Percentiles rank a stretch among this genome's conserved stretches.
These are phyloP conservation scores for Verruconis gallopava DNA, from an alignment of 2,329 filamentous ascomycete genomes.

Conservation along the genomic window DNA sequence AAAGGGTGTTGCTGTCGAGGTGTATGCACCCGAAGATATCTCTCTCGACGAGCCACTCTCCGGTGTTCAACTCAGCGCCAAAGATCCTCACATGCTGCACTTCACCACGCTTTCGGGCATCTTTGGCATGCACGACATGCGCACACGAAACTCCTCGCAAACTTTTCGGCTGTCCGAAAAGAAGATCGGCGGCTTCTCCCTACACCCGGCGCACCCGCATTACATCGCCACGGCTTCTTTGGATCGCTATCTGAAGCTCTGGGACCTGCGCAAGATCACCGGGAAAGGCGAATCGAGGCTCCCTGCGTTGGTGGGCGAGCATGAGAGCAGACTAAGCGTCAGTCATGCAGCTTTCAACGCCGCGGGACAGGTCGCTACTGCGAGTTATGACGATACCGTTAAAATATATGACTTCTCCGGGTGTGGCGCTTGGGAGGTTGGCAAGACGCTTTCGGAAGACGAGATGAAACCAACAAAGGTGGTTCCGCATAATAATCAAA, in stretches of 20 bases:
- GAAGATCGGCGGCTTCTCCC: slow-evolving; percentile 88
- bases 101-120: slow-evolving; percentile 78
- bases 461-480: slow-evolving; percentile 56
- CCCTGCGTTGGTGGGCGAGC: slow-evolving; percentile 65
- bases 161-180: slow-evolving; percentile 72
- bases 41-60: slow-evolving; percentile 68
- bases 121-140: slow-evolving; percentile 70
- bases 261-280: slow-evolving; percentile 74
- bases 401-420: slow-evolving; percentile 73
- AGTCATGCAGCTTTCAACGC: slow-evolving; percentile 86
- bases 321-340: slow-evolving; percentile 71
- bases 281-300: slow-evolving; percentile 46
- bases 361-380: slow-evolving; percentile 75
- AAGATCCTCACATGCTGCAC: slow-evolving; percentile 60
- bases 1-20: slow-evolving; percentile 65
- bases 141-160: slow-evolving; percentile 41
- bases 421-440: slow-evolving; percentile 20
- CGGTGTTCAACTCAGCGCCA: slow-evolving; percentile 62
- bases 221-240: slow-evolving; percentile 80
- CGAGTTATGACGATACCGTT: slow-evolving; percentile 87
- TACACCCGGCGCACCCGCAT: slow-evolving; percentile 69
- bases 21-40: slow-evolving; percentile 61
- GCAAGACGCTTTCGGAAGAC: slow-evolving; percentile 43
- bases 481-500: slow-evolving; percentile 88
- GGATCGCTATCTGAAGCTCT: slow-evolving; percentile 79